Conservation (phyloP, 805 yeast genomes). For the Yueomyces sinensis region DNA sequence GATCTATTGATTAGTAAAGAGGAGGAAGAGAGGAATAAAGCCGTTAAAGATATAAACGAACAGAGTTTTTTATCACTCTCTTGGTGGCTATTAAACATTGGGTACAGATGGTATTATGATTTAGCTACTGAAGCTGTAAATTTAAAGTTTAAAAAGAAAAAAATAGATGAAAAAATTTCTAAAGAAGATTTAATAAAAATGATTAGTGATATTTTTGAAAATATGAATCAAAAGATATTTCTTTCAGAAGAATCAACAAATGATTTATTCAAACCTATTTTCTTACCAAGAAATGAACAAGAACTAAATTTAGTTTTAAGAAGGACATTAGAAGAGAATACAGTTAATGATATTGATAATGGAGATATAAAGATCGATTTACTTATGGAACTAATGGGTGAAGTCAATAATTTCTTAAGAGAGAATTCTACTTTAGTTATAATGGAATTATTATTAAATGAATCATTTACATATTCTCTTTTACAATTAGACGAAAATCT, state of each 20-base stretch:
- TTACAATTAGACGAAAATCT: too few relatives aligned
- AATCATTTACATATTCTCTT: neutral
- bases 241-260: slow-evolving; percentile 9
- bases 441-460: neutral
- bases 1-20: neutral
- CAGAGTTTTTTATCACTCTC: slow-evolving; percentile 76
- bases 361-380: too few relatives aligned
- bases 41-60: slow-evolving; percentile 37
- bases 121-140: slow-evolving; percentile 44
- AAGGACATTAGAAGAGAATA: slow-evolving; percentile 35
- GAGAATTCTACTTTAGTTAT: neutral
- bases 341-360: slow-evolving; percentile 25
- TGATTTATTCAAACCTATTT: slow-evolving; percentile 9
- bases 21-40: neutral
- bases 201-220: slow-evolving; percentile 25
- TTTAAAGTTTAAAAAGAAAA: slow-evolving; percentile 54
- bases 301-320: slow-evolving; percentile 39
- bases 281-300: slow-evolving; percentile 36
- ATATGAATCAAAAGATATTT: slow-evolving; percentile 20
- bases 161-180: slow-evolving; percentile 44
- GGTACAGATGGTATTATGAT: slow-evolving; percentile 51
- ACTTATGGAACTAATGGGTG: neutral
- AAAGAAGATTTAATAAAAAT: slow-evolving; percentile 43
- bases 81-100: slow-evolving; percentile 90
- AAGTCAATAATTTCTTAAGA: neutral